phyloP scores from a whole-genome alignment of 306 rosid species.

The Sindora glabra region DNA sequence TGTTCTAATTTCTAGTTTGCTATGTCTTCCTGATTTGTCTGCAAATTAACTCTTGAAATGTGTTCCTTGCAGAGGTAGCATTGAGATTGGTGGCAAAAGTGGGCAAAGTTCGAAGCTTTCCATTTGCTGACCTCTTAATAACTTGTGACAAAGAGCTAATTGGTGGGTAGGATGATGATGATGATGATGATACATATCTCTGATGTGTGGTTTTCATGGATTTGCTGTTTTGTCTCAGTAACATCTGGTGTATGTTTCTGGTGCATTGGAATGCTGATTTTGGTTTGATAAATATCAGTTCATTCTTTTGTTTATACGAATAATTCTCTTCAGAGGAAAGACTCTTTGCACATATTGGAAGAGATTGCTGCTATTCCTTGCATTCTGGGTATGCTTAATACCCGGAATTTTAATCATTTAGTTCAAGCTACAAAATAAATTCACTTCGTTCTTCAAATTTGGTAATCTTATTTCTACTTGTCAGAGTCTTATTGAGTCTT shows the following conservation, averaged over 20 bases:
- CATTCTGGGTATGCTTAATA: neutral
- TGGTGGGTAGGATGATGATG: neutral
- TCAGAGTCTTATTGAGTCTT: neutral
- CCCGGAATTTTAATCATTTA: no score
- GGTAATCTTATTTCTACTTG: neutral
- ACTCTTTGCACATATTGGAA: neutral
- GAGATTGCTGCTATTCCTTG: slow-evolving; percentile 1
- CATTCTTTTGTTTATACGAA: slow-evolving; percentile 37
- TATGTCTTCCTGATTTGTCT: neutral
- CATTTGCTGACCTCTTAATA: slow-evolving; percentile 11
- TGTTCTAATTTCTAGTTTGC: neutral
- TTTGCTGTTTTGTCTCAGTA: slow-evolving; percentile 8
- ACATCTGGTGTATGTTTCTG: slow-evolving; percentile 25
- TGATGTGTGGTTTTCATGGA: slow-evolving; percentile 19
- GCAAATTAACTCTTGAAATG: neutral
- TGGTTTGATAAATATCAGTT: slow-evolving; percentile 29
- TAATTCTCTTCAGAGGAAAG: slow-evolving; percentile 21
- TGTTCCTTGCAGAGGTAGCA: slow-evolving; percentile 42
- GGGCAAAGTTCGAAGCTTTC: slow-evolving; percentile 7
- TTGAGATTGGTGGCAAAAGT: slow-evolving; percentile 9
- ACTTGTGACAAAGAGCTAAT: slow-evolving; percentile 18
- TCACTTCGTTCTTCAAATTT: neutral
- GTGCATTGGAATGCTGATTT: slow-evolving; percentile 29
- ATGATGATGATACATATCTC: slow-evolving; percentile 2
- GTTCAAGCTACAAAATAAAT: no score